Percentiles rank a stretch among this genome's conserved stretches.
Conservation (phyloP, 2,329 filamentous ascomycete species). For the Penicillium occitanis region DNA sequence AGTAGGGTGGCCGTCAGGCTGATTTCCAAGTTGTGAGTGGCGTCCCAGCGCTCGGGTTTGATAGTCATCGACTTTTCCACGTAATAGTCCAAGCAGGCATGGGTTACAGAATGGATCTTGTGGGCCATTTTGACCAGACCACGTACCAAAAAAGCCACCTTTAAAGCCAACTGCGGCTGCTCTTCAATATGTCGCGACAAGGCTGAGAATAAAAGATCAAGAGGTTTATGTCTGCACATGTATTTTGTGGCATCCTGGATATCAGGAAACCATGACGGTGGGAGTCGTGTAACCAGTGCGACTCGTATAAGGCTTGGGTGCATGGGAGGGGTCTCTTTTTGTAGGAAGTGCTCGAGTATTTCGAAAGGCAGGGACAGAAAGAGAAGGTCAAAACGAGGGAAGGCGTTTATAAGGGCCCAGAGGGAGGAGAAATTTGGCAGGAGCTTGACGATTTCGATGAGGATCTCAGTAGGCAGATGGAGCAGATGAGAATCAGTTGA, state of each 20-base stretch:
- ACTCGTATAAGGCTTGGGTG: neutral
- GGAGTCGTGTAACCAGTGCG: neutral
- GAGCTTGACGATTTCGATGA: neutral
- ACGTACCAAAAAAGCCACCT: neutral
- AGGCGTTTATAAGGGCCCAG: neutral
- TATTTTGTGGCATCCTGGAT: neutral
- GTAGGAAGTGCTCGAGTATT: neutral
- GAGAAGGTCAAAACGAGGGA: too few species aligned
- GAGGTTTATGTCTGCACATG: neutral
- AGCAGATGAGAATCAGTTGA: neutral
- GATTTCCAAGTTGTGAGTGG: neutral
- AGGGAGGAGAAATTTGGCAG: neutral
- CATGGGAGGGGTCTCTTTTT: neutral
- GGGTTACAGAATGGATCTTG: neutral
- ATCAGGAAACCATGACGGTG: neutral
- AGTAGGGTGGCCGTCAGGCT: neutral
- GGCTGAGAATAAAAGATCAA: neutral
- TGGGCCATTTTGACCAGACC: neutral
- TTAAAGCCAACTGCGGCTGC: neutral
- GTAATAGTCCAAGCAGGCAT: constrained; percentile 2
- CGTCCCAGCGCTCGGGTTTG: neutral
- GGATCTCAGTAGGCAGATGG: neutral
- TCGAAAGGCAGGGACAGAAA: neutral
- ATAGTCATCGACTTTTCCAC: neutral
- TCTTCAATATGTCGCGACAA: neutral